Conservation (phyloP, 192 early-diverging fungal species). For the Umbelopsis isabellina region DNA sequence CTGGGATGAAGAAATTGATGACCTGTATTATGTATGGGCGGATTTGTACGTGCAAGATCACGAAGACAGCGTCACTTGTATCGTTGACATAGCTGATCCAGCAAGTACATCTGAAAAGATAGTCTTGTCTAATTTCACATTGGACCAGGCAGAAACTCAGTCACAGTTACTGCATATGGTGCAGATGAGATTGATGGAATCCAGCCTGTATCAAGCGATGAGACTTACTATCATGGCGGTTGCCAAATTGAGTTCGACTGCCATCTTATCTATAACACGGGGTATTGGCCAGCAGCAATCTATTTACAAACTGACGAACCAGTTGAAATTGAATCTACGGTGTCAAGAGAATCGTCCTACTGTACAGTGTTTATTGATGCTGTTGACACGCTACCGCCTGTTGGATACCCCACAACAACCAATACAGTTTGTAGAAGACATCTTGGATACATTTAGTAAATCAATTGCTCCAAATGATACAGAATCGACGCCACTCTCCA, state of each 20-base stretch:
- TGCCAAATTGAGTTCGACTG: conserved; percentile 12
- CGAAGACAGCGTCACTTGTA: neutral
- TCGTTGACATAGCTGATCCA: conserved; percentile 1
- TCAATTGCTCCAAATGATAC: neutral
- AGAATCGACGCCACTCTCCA: conserved; percentile 11
- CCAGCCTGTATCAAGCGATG: conserved; percentile 4
- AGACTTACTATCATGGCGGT: conserved; percentile 5
- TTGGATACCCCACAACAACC: neutral
- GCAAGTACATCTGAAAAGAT: neutral
- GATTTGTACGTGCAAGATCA: neutral
- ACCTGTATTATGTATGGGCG: conserved; percentile 4
- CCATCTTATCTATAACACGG: conserved; percentile 13
- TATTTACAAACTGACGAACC: neutral
- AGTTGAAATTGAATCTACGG: neutral
- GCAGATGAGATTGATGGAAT: conserved; percentile 16
- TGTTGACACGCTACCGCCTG: neutral
- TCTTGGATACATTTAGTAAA: neutral
- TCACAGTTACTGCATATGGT: conserved; percentile 4
- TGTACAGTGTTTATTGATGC: neutral
- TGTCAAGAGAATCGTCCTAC: neutral
- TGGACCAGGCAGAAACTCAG: neutral
- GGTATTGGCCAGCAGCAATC: neutral
- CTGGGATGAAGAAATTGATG: neutral
- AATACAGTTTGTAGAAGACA: conserved; percentile 2
- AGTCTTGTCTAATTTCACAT: neutral